Evolutionary conservation across 106 monocot species (phyloP).

Genomic region (Hemerocallis citrina): DNA sequence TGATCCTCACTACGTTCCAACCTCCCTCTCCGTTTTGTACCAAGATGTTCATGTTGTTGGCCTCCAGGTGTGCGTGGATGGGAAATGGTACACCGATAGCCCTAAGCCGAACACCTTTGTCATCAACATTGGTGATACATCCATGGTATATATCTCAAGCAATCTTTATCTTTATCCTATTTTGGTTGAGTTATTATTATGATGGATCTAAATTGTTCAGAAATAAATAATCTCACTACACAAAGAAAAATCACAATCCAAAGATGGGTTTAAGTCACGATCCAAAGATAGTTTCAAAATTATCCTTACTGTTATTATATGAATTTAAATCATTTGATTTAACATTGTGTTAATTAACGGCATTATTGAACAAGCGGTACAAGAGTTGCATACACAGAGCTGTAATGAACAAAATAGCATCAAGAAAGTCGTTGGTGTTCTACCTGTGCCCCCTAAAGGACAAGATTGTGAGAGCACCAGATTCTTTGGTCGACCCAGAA

Average conservation of each 20-base stretch:
- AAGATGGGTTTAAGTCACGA: too few species aligned
- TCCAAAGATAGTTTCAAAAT: too few species aligned
- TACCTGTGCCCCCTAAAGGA: conserved; percentile 28
- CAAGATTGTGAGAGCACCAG: conserved; percentile 23
- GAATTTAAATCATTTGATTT: too few species aligned
- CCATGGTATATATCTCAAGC: too few species aligned
- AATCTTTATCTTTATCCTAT: background rate
- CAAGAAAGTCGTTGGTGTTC: conserved; percentile 29
- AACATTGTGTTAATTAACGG: conserved; percentile 3
- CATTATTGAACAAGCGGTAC: conserved; percentile 20
- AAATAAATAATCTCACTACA: too few species aligned
- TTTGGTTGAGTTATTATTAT: too few species aligned
- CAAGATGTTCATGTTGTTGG: too few species aligned
- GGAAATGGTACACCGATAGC: conserved; percentile 18
- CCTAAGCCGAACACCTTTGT: conserved; percentile 12
- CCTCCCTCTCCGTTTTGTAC: conserved; percentile 37
- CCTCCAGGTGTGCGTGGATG: too few species aligned
- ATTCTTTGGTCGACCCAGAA: conserved; percentile 9
- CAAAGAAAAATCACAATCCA: too few species aligned
- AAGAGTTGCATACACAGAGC: conserved; percentile 33
- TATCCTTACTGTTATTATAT: too few species aligned
- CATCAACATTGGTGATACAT: too few species aligned
- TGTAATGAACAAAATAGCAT: conserved; percentile 18
- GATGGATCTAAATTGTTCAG: too few species aligned
- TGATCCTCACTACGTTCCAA: conserved; percentile 40